Percentiles rank a stretch among this genome's conserved stretches.
phyloP scores from a whole-genome alignment of 495 filamentous ascomycete genomes.

The Cercophora samala region DNA sequence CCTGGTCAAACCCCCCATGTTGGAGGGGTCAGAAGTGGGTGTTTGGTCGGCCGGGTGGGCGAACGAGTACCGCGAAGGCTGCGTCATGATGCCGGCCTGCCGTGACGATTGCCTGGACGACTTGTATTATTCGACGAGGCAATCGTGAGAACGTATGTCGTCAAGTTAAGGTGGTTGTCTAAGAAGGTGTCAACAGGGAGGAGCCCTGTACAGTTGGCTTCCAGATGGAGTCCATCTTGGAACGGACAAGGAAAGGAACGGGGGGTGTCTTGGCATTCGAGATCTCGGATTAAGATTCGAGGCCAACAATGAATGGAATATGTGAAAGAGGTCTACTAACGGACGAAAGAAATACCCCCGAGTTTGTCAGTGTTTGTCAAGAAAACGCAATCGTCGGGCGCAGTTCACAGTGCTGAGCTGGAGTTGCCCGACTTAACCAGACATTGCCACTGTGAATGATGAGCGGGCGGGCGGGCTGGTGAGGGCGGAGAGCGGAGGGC shows the following conservation, averaged over 20 bases:
- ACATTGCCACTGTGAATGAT: neutral
- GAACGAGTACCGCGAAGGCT: slow-evolving; percentile 15
- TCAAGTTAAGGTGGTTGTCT: slow-evolving; percentile 1
- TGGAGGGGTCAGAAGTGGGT: neutral
- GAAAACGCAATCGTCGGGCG: neutral
- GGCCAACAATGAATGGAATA: neutral
- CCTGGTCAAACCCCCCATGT: neutral
- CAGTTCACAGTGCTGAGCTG: neutral
- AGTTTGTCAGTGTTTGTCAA: neutral
- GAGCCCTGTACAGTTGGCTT: slow-evolving; percentile 1
- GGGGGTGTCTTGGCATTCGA: neutral
- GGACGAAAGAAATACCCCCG: neutral
- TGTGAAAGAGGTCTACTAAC: neutral
- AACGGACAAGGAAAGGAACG: neutral
- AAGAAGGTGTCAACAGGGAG: slow-evolving; percentile 7
- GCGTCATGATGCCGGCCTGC: slow-evolving; percentile 14
- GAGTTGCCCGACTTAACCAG: neutral
- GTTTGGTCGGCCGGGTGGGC: neutral
- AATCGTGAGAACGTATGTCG: slow-evolving; percentile 7
- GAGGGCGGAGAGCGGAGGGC: no score
- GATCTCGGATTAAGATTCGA: neutral
- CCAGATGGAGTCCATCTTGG: neutral
- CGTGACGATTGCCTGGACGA: neutral
- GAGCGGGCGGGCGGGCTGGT: no score
- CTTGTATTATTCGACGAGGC: neutral